Conservation (phyloP, 1,284 basidiomycete species). For the Sporisorium sorghi region DNA sequence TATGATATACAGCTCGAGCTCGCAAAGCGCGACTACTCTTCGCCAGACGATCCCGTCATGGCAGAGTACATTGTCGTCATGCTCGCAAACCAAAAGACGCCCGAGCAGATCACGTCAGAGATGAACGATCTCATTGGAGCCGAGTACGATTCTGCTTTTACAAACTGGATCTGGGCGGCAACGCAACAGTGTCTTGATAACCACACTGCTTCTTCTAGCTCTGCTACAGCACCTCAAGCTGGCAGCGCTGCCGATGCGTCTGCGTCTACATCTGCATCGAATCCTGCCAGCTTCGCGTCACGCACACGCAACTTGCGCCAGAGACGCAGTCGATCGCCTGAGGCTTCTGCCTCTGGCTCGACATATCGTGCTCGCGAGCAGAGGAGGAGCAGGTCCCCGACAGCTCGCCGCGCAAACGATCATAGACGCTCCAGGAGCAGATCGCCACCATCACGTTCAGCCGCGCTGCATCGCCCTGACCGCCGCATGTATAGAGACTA, state of each 20-base stretch:
- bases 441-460: constrained; percentile 10
- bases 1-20: constrained; percentile 54
- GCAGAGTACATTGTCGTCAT: constrained; percentile 69
- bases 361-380: constrained; percentile 7
- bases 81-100: constrained; percentile 66
- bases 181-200: constrained; percentile 30
- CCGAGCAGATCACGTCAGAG: constrained; percentile 61
- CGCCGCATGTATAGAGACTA: constrained; percentile 8
- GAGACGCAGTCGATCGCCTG: constrained; percentile 16
- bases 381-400: constrained; percentile 13
- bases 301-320: not conserved
- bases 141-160: constrained; percentile 58
- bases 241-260: constrained; percentile 3
- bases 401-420: not conserved
- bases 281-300: not conserved
- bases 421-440: constrained; percentile 15
- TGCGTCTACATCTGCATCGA: not conserved
- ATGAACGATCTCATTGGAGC: constrained; percentile 63
- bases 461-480: not conserved
- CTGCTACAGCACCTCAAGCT: not conserved
- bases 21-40: constrained; percentile 50
- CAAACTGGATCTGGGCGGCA: constrained; percentile 57
- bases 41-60: constrained; percentile 60
- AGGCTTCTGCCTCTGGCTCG: not conserved
- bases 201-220: not conserved